Evolutionary conservation across 768 basidiomycete genomes (phyloP).

Genomic region (Podaxis sp.): DNA sequence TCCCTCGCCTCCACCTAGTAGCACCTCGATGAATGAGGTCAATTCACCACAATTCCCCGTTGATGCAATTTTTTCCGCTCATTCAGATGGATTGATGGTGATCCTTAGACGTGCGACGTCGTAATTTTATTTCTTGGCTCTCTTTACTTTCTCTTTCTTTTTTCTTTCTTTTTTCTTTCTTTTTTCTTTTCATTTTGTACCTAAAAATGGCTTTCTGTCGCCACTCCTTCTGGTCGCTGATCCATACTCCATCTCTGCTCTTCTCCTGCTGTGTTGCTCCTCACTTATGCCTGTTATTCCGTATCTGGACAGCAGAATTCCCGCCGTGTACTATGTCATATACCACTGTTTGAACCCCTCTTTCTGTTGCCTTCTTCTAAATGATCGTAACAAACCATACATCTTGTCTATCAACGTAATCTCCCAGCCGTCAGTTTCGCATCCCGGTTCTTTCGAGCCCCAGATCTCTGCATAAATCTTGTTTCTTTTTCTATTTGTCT

Average conservation of each 20-base stretch:
- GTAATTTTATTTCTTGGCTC: neutral
- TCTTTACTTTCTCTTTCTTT: neutral
- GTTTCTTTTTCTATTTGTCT: no score
- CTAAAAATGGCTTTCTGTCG: neutral
- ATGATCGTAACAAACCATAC: neutral
- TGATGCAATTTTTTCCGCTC: conserved; percentile 83
- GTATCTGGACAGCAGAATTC: neutral
- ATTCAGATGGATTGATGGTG: conserved; percentile 82
- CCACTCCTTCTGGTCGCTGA: neutral
- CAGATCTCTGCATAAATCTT: no score
- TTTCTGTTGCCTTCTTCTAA: neutral
- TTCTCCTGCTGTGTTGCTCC: neutral
- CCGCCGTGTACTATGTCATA: neutral
- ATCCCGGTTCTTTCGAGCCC: no score
- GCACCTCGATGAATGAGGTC: conserved; percentile 9
- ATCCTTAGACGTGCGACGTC: conserved; percentile 57
- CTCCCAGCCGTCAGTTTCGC: neutral
- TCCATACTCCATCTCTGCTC: neutral
- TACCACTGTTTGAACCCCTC: no score
- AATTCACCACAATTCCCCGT: conserved; percentile 45
- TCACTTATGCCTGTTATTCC: neutral
- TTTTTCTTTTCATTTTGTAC: neutral
- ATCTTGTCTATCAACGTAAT: neutral
- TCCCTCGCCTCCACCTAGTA: neutral
- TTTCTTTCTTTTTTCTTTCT: neutral